phyloP scores from a whole-genome alignment of 2,329 filamentous ascomycete genomes.

The Fusarium staphyleae region DNA sequence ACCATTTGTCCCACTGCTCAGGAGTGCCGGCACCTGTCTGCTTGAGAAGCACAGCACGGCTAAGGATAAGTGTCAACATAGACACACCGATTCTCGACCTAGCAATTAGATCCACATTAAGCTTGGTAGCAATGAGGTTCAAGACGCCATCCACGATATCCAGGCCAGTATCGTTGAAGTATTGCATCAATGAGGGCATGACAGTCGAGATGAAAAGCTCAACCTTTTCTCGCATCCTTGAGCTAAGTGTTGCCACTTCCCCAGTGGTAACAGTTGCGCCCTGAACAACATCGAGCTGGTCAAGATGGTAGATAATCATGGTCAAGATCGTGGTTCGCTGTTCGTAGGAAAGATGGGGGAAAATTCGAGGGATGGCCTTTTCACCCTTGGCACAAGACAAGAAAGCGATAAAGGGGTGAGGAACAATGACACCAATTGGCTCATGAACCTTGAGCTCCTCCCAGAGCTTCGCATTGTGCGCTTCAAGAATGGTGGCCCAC shows the following conservation, averaged over 20 bases:
- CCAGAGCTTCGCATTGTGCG: constrained; percentile 86
- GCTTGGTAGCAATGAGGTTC: constrained; percentile 81
- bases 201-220: constrained; percentile 89
- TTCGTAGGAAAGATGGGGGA: constrained; percentile 89
- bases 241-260: constrained; percentile 74
- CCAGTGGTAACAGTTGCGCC: constrained; percentile 77
- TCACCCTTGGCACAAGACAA: constrained; percentile 95
- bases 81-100: constrained; percentile 87
- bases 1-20: constrained; percentile 83
- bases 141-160: constrained; percentile 91
- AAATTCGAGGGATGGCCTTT: constrained; percentile 92
- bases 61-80: constrained; percentile 92
- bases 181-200: constrained; percentile 87
- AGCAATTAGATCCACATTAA: constrained; percentile 84
- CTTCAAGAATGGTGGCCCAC: constrained; percentile 67
- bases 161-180: constrained; percentile 88
- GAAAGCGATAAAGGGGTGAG: constrained; percentile 95
- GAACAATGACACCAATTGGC: constrained; percentile 77
- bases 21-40: constrained; percentile 75
- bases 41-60: constrained; percentile 91
- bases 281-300: constrained; percentile 88
- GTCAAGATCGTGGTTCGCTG: constrained; percentile 95
- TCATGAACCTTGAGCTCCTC: constrained; percentile 89
- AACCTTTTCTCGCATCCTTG: constrained; percentile 85
- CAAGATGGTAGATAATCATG: constrained; percentile 93